Evolutionary conservation across 352 stramenopile species (phyloP).

Genomic region (Globisporangium takayamanum): DNA sequence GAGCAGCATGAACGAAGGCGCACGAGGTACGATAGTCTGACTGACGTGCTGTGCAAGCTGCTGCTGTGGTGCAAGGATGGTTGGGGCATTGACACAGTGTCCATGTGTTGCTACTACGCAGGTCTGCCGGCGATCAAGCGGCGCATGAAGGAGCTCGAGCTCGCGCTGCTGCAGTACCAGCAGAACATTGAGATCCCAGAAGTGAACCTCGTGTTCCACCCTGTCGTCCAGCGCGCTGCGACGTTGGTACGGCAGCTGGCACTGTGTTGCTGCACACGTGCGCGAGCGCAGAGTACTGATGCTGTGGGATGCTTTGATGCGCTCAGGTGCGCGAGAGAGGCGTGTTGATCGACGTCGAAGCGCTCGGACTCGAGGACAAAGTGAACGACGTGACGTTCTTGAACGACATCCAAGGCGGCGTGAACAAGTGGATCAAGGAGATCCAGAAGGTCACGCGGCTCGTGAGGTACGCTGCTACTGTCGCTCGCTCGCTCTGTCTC

Average conservation of each 20-base stretch:
- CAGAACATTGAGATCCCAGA: constrained; percentile 94
- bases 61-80: not conserved
- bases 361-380: constrained; percentile 73
- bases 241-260: constrained; percentile 23
- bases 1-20: constrained; percentile 51
- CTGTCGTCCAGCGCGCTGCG: constrained; percentile 78
- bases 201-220: constrained; percentile 86
- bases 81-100: not conserved
- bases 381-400: constrained; percentile 80
- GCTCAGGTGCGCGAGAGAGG: constrained; percentile 68
- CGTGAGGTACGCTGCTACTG: constrained; percentile 32
- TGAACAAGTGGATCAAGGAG: constrained; percentile 95
- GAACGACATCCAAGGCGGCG: constrained; percentile 82
- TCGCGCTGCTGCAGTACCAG: constrained; percentile 92
- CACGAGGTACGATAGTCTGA: constrained; percentile 22
- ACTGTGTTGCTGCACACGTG: not conserved
- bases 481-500: not conserved
- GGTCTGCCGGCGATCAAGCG: constrained; percentile 83
- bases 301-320: not conserved
- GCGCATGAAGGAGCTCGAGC: constrained; percentile 91
- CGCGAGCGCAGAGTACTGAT: not conserved
- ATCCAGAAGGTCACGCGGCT: constrained; percentile 92
- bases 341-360: constrained; percentile 73
- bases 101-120: constrained; percentile 15
- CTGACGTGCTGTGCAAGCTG: not conserved